Evolutionary conservation across 2,329 filamentous ascomycete species (phyloP).

Genomic region (Fusarium sp.): DNA sequence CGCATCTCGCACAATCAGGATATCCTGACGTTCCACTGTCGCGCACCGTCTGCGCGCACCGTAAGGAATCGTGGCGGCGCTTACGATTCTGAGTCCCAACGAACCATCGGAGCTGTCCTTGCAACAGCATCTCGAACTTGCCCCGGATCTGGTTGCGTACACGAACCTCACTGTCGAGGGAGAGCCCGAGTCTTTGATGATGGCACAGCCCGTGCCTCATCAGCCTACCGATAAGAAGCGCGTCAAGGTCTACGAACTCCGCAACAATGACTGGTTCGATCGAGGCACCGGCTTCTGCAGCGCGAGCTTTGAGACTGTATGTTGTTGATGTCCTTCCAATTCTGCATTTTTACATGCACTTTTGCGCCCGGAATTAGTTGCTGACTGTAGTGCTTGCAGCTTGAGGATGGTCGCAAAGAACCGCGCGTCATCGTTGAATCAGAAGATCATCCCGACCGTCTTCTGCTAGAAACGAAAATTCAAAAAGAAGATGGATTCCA

Average conservation of each 20-base stretch:
- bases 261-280: slow-evolving; percentile 99
- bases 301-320: slow-evolving; percentile 78
- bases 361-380: slow-evolving; percentile 17
- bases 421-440: slow-evolving; percentile 91
- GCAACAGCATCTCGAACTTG: slow-evolving; percentile 68
- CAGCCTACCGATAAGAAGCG: slow-evolving; percentile 74
- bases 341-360: slow-evolving; percentile 4
- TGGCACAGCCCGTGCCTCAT: slow-evolving; percentile 78
- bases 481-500: slow-evolving; percentile 96
- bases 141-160: slow-evolving; percentile 63
- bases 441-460: slow-evolving; percentile 86
- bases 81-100: slow-evolving; percentile 64
- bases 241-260: slow-evolving; percentile 99
- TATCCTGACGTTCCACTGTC: slow-evolving; percentile 33
- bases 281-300: slow-evolving; percentile 95
- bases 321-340: slow-evolving; percentile 47
- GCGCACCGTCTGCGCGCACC: slow-evolving; percentile 46
- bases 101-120: slow-evolving; percentile 66
- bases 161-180: slow-evolving; percentile 61
- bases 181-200: slow-evolving; percentile 72
- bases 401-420: slow-evolving; percentile 75
- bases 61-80: slow-evolving; percentile 64
- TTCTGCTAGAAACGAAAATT: slow-evolving; percentile 89
- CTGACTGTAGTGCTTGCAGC: slow-evolving; percentile 53
- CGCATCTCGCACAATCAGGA: slow-evolving; percentile 20